Conservation (phyloP, 306 rosid species). For the Malus asiatica region DNA sequence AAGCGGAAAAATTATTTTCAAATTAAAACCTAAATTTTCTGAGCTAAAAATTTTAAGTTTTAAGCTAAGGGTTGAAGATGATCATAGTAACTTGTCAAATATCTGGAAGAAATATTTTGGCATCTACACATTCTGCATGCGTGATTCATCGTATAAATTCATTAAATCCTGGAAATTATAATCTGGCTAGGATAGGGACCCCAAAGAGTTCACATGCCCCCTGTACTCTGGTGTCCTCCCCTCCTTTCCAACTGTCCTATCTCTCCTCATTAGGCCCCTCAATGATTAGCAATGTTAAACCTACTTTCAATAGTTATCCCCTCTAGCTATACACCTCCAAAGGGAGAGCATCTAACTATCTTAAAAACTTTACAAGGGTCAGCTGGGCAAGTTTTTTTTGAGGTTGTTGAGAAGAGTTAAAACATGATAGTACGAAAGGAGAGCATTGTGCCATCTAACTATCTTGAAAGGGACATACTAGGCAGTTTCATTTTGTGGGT, state of each 20-base stretch:
- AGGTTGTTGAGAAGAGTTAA: not conserved
- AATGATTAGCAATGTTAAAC: constrained; percentile 4
- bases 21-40: no score
- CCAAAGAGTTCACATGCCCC: constrained; percentile 58
- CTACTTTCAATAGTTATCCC: constrained; percentile 21
- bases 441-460: not conserved
- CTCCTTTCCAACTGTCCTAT: constrained; percentile 51
- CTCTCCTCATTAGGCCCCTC: not conserved
- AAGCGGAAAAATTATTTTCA: accelerated
- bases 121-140: not conserved
- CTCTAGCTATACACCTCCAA: constrained; percentile 15
- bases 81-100: not conserved
- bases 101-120: not conserved
- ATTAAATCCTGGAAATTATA: constrained; percentile 6
- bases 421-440: not conserved
- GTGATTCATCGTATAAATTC: not conserved
- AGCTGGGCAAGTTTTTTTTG: not conserved
- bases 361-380: not conserved
- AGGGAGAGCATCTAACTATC: not conserved
- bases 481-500: not conserved
- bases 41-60: no score
- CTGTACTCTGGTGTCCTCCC: constrained; percentile 32
- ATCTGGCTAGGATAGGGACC: constrained; percentile 36
- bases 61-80: no score
- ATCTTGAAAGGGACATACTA: not conserved